Evolutionary conservation across 2,329 filamentous ascomycete genomes (phyloP).

Genomic region (Claviceps lovelessii): DNA sequence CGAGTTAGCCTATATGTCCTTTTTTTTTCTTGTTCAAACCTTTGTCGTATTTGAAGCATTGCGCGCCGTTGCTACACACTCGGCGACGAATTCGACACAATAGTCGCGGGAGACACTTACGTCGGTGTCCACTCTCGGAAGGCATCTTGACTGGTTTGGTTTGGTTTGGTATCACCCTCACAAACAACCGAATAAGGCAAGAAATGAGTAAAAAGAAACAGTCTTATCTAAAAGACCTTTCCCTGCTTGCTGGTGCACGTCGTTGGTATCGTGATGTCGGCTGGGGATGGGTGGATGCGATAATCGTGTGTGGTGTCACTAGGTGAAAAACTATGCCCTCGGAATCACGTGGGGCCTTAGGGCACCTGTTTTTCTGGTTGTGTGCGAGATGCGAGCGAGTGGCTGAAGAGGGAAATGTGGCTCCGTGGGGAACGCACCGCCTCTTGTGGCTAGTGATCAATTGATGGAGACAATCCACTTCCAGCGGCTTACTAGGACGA

Average conservation of each 20-base stretch:
- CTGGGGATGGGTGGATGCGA: slow-evolving; percentile 20
- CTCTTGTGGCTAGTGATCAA: slow-evolving; percentile 3
- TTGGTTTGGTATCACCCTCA: slow-evolving; percentile 30
- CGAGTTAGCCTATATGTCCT: neutral
- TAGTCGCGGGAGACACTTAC: slow-evolving; percentile 41
- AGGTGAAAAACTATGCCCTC: slow-evolving; percentile 23
- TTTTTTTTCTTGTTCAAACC: neutral
- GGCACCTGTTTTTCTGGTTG: slow-evolving; percentile 9
- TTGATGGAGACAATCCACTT: neutral
- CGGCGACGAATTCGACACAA: neutral
- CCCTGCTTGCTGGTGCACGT: slow-evolving; percentile 26
- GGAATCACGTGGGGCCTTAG: slow-evolving; percentile 22
- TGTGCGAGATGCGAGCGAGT: neutral
- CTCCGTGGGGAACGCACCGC: neutral
- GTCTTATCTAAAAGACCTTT: slow-evolving; percentile 34
- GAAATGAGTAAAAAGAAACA: slow-evolving; percentile 24
- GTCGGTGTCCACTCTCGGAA: slow-evolving; percentile 77
- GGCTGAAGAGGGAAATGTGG: neutral
- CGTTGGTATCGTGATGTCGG: slow-evolving; percentile 22
- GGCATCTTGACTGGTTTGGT: slow-evolving; percentile 57
- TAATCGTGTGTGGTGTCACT: slow-evolving; percentile 21
- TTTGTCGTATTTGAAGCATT: slow-evolving; percentile 20
- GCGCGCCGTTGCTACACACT: neutral
- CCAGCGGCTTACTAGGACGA: neutral
- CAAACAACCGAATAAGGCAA: slow-evolving; percentile 30